These are phyloP conservation scores for Podospora pseudocomata DNA, from an alignment of 495 filamentous ascomycete species.

Conservation along the genomic window DNA sequence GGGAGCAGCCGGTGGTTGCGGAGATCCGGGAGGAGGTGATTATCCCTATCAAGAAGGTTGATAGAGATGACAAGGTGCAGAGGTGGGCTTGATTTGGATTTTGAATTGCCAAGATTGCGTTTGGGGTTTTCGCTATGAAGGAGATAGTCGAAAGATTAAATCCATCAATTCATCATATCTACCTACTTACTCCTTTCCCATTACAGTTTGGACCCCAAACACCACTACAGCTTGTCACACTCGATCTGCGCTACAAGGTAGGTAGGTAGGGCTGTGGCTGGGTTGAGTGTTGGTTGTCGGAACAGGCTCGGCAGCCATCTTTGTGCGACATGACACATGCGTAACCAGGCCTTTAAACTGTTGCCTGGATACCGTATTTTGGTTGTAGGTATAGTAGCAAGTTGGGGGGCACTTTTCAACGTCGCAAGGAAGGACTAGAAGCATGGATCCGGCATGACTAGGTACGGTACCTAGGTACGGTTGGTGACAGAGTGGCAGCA, in stretches of 20 bases:
- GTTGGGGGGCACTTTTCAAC: too few species aligned
- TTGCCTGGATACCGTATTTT: not conserved
- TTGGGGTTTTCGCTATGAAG: too few species aligned
- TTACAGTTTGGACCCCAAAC: not conserved
- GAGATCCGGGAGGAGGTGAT: not conserved
- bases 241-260: not conserved
- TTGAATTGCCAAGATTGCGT: too few species aligned
- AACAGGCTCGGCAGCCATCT: not conserved
- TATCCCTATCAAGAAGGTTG: not conserved
- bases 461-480: too few species aligned
- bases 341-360: not conserved
- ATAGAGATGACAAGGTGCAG: constrained; percentile 1
- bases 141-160: too few species aligned
- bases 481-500: not conserved
- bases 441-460: not conserved
- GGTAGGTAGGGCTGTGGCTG: constrained; percentile 1
- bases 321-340: not conserved
- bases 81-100: constrained; percentile 2
- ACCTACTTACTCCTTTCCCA: too few species aligned
- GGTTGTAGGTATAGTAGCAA: too few species aligned
- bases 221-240: not conserved
- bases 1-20: not conserved
- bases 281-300: not conserved
- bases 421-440: not conserved
- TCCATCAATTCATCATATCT: too few species aligned